A percentile compares a stretch with the other conserved stretches of the same genome.
phyloP scores from a whole-genome alignment of 352 stramenopile species.

The Phytophthora sp. region DNA sequence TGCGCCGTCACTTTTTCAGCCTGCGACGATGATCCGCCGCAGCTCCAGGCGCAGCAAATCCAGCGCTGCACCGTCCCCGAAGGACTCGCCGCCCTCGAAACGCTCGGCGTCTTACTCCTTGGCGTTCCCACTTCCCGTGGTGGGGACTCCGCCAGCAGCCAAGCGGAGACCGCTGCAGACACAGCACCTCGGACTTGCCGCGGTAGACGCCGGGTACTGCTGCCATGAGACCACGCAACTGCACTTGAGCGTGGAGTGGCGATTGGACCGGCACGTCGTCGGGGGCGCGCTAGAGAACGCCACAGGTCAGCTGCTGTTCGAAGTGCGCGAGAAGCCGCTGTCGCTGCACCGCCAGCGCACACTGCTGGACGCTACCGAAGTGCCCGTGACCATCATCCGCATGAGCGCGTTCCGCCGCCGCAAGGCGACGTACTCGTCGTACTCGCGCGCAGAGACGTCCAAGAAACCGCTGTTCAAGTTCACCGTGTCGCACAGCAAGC shows the following conservation, averaged over 20 bases:
- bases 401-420: constrained; percentile 38
- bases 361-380: constrained; percentile 35
- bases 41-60: constrained; percentile 5
- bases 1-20: too few relatives aligned
- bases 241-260: constrained; percentile 36
- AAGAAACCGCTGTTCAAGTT: constrained; percentile 45
- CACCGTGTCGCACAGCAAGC: constrained; percentile 19
- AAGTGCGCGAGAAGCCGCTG: constrained; percentile 37
- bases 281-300: constrained; percentile 34
- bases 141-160: constrained; percentile 13
- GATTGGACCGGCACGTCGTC: constrained; percentile 36
- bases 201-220: constrained; percentile 43
- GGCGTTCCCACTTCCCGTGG: constrained; percentile 17
- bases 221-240: constrained; percentile 43
- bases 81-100: constrained; percentile 1
- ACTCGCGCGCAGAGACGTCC: constrained; percentile 17
- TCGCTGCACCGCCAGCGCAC: constrained; percentile 44
- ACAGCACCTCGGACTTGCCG: constrained; percentile 43
- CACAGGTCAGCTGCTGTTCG: constrained; percentile 40
- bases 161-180: constrained; percentile 31
- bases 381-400: constrained; percentile 42
- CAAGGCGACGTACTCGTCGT: constrained; percentile 40
- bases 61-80: not conserved
- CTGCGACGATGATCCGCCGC: constrained; percentile 20
- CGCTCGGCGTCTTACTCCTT: constrained; percentile 17